phyloP scores from a whole-genome alignment of 768 basidiomycete species.

The Daedaleopsis sinensis region DNA sequence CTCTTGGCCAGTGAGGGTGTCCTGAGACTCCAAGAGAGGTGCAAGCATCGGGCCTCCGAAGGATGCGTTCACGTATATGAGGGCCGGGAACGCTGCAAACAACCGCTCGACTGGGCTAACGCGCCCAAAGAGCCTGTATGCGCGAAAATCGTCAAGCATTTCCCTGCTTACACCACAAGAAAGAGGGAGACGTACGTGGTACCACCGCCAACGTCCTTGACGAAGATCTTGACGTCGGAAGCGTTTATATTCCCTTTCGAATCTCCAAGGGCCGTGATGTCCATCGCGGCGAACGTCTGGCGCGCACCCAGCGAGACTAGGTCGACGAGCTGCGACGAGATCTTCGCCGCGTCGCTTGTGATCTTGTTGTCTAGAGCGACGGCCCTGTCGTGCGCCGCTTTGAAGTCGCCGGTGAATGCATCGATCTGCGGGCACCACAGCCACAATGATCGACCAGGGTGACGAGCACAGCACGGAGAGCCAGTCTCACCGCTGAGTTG shows the following conservation, averaged over 20 bases:
- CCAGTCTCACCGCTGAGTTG: no score
- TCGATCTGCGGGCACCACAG: no score
- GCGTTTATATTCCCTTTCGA: constrained; percentile 32
- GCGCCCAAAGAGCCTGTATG: constrained; percentile 22
- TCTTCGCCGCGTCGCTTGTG: constrained; percentile 31
- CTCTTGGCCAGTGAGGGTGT: constrained; percentile 13
- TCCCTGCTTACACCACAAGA: no score
- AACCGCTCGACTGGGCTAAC: constrained; percentile 38
- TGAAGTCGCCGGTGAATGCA: constrained; percentile 36
- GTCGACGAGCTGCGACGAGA: constrained; percentile 35
- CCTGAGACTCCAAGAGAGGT: constrained; percentile 33
- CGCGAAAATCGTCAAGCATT: not conserved
- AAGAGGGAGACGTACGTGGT: not conserved
- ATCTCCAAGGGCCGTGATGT: constrained; percentile 36
- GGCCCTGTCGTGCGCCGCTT: constrained; percentile 32
- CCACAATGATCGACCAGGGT: no score
- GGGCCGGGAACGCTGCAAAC: constrained; percentile 33
- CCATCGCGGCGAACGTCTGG: constrained; percentile 37
- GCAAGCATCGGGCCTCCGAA: constrained; percentile 28
- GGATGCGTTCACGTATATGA: constrained; percentile 35
- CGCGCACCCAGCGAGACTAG: constrained; percentile 37
- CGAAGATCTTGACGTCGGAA: constrained; percentile 36
- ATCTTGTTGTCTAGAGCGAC: constrained; percentile 36
- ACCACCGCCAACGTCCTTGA: constrained; percentile 42
- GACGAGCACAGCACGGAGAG: no score